These are phyloP conservation scores for Zasmidium citrigriseum DNA, from an alignment of 2,329 filamentous ascomycete species.

Conservation along the genomic window DNA sequence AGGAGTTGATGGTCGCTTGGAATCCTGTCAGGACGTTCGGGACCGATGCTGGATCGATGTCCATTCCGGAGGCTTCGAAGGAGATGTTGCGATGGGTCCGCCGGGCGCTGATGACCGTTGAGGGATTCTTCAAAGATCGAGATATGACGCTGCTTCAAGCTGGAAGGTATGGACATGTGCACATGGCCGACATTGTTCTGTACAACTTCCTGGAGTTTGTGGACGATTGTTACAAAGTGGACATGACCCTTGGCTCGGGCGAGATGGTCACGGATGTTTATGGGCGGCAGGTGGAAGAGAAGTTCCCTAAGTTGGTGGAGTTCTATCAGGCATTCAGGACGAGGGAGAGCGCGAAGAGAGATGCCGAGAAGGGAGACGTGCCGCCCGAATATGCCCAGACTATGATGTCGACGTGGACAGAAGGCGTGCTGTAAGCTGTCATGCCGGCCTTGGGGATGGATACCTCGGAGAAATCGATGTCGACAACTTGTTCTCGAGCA, in stretches of 20 bases:
- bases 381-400: constrained; percentile 3
- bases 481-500: not conserved
- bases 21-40: constrained; percentile 16
- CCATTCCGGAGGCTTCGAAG: constrained; percentile 6
- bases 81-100: constrained; percentile 16
- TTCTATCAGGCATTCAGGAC: constrained; percentile 14
- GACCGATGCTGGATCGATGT: constrained; percentile 10
- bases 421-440: constrained; percentile 7
- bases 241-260: constrained; percentile 13
- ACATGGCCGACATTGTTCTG: constrained; percentile 10
- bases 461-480: not conserved
- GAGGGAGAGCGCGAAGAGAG: constrained; percentile 12
- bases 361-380: constrained; percentile 9
- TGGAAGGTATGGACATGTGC: constrained; percentile 6
- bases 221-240: constrained; percentile 14
- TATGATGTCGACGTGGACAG: constrained; percentile 11
- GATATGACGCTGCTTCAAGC: constrained; percentile 7
- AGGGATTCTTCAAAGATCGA: constrained; percentile 8
- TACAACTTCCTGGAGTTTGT: constrained; percentile 17
- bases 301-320: constrained; percentile 14
- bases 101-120: constrained; percentile 8
- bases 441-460: not conserved
- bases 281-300: constrained; percentile 10
- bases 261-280: constrained; percentile 12
- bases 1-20: constrained; percentile 11